Evolutionary conservation across 2,329 filamentous ascomycete genomes (phyloP).

Genomic region (Chlorencoelia australis): DNA sequence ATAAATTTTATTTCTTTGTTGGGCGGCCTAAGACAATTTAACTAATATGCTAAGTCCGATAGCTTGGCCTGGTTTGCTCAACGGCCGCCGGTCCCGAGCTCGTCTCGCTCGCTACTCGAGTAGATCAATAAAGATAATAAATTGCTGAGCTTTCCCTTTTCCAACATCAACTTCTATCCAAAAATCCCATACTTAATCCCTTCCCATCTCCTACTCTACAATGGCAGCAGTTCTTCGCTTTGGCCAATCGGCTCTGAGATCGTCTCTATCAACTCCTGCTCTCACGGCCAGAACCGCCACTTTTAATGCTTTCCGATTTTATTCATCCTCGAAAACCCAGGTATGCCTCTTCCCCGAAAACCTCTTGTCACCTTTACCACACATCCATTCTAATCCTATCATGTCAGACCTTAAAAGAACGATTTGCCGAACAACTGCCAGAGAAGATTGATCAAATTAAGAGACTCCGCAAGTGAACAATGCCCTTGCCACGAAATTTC

Average conservation of each 20-base stretch:
- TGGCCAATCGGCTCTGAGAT: conserved; percentile 71
- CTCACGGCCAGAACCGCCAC: conserved; percentile 59
- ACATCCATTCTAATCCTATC: conserved; percentile 8
- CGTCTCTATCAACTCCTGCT: conserved; percentile 57
- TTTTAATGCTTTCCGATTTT: conserved; percentile 79
- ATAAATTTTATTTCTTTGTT: no score
- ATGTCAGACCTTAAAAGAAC: conserved; percentile 91
- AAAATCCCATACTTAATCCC: conserved; percentile 24
- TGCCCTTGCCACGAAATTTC: not conserved
- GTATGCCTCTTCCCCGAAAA: conserved; percentile 39
- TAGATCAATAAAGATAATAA: not conserved
- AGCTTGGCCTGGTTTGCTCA: no score
- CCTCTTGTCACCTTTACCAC: conserved; percentile 13
- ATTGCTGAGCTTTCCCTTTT: no score
- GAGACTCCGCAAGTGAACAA: conserved; percentile 80
- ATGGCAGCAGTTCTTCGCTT: conserved; percentile 83
- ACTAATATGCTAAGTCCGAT: no score
- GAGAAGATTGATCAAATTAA: conserved; percentile 99
- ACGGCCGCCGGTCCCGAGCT: no score
- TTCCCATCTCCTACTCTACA: conserved; percentile 37
- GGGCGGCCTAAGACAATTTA: no score
- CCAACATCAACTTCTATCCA: no score
- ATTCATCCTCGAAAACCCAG: conserved; percentile 85
- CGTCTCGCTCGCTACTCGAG: no score
- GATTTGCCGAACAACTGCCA: conserved; percentile 90